Conservation (phyloP, 805 yeast species). For the Kregervanrija pseudodelftensis region DNA sequence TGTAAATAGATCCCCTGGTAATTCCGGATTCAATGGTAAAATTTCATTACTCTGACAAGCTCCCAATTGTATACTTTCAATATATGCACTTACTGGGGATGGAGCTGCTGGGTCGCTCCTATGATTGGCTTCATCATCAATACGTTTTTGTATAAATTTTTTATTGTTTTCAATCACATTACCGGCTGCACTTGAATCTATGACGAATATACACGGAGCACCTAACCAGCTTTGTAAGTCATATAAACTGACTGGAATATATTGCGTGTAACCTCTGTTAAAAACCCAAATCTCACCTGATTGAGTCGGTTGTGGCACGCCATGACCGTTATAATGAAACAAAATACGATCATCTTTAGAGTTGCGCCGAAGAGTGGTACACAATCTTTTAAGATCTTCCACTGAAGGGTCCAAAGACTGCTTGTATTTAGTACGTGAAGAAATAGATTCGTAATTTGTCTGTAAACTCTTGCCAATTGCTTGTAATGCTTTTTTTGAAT, state of each 20-base stretch:
- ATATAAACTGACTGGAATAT: constrained; percentile 91
- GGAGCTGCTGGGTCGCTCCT: constrained; percentile 43
- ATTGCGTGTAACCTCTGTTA: constrained; percentile 94
- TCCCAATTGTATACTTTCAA: constrained; percentile 87
- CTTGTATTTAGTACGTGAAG: constrained; percentile 82
- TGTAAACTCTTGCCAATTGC: constrained; percentile 85
- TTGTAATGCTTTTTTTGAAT: constrained; percentile 85
- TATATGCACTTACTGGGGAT: constrained; percentile 60
- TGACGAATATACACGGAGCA: constrained; percentile 92
- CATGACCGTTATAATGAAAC: constrained; percentile 97
- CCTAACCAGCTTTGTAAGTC: constrained; percentile 97
- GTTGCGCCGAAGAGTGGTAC: constrained; percentile 79
- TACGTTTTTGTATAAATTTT: constrained; percentile 81
- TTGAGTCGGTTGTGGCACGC: constrained; percentile 95
- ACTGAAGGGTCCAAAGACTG: constrained; percentile 91
- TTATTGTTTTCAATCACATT: constrained; percentile 85
- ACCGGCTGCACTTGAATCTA: constrained; percentile 93
- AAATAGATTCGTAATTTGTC: constrained; percentile 80
- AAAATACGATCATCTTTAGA: constrained; percentile 91
- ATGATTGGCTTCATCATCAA: constrained; percentile 74
- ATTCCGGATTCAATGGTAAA: constrained; percentile 85
- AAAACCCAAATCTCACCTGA: constrained; percentile 98
- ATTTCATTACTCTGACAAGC: constrained; percentile 85
- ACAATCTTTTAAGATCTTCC: constrained; percentile 88
- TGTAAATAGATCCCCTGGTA: constrained; percentile 94